phyloP scores from a whole-genome alignment of 164 flowering plant genomes.

The Vitis cinerea region DNA sequence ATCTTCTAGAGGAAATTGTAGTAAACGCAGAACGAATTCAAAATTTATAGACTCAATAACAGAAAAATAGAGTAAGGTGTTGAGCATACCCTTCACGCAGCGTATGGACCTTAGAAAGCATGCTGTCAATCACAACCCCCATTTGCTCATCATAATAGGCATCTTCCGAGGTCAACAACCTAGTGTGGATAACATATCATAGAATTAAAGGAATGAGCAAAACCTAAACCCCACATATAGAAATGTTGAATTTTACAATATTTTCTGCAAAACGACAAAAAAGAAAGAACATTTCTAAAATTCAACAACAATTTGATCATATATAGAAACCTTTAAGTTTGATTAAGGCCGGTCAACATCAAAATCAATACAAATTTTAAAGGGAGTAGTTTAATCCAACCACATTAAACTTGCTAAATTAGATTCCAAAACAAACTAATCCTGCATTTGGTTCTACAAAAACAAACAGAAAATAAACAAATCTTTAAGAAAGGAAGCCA shows the following conservation, averaged over 20 bases:
- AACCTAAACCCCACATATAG: neutral
- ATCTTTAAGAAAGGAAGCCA: neutral
- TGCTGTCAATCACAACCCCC: constrained; percentile 33
- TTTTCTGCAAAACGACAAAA: neutral
- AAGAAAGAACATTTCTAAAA: neutral
- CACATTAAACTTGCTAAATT: neutral
- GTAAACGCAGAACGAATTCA: neutral
- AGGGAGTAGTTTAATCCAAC: neutral
- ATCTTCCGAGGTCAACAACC: constrained; percentile 73
- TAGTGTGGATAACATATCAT: constrained; percentile 17
- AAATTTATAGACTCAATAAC: neutral
- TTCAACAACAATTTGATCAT: neutral
- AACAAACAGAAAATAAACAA: neutral
- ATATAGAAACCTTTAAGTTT: neutral
- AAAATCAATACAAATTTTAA: too few species aligned
- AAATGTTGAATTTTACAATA: neutral
- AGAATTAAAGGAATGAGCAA: neutral
- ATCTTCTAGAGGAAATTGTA: neutral
- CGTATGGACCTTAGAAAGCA: constrained; percentile 66
- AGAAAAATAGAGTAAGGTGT: neutral
- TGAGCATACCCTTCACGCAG: constrained; percentile 77
- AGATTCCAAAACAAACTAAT: too few species aligned
- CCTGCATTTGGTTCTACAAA: too few species aligned
- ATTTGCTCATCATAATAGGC: constrained; percentile 58
- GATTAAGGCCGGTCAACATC: neutral